A percentile compares a stretch with the other conserved stretches of the same genome.
These are phyloP conservation scores for Zygoascus ofunaensis DNA, from an alignment of 805 yeast species.

Conservation along the genomic window DNA sequence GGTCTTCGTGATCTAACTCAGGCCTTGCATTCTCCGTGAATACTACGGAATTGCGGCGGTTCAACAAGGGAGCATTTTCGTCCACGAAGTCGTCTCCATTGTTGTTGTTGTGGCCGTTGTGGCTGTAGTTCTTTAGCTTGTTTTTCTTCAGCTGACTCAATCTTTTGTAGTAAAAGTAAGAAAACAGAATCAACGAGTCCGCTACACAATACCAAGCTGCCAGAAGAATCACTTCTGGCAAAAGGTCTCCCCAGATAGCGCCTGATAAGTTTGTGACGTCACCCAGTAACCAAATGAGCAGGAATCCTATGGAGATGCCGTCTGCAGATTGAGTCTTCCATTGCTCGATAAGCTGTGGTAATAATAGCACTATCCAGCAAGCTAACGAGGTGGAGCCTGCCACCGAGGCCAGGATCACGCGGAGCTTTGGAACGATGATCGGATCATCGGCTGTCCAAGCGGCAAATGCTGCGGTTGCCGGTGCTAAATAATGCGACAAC, in stretches of 20 bases:
- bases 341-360: conserved; percentile 75
- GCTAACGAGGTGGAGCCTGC: conserved; percentile 66
- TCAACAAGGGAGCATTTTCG: conserved; percentile 20
- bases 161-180: conserved; percentile 46
- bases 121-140: not conserved
- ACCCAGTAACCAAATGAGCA: conserved; percentile 62
- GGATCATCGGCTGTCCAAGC: not conserved
- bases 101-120: conserved; percentile 3
- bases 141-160: conserved; percentile 5
- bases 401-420: conserved; percentile 47
- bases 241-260: conserved; percentile 56
- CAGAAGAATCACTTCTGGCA: conserved; percentile 60
- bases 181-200: conserved; percentile 48
- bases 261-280: conserved; percentile 63
- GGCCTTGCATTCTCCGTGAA: conserved; percentile 18
- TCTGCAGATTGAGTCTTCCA: conserved; percentile 66
- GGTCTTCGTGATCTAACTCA: not conserved
- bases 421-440: not conserved
- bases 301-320: conserved; percentile 63
- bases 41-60: conserved; percentile 15
- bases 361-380: conserved; percentile 66
- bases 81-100: conserved; percentile 12
- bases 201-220: conserved; percentile 74
- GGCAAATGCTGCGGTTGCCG: too few species aligned
- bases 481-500: too few species aligned